phyloP scores from a whole-genome alignment of 257 asterid species.

The Eucommia ulmoides region DNA sequence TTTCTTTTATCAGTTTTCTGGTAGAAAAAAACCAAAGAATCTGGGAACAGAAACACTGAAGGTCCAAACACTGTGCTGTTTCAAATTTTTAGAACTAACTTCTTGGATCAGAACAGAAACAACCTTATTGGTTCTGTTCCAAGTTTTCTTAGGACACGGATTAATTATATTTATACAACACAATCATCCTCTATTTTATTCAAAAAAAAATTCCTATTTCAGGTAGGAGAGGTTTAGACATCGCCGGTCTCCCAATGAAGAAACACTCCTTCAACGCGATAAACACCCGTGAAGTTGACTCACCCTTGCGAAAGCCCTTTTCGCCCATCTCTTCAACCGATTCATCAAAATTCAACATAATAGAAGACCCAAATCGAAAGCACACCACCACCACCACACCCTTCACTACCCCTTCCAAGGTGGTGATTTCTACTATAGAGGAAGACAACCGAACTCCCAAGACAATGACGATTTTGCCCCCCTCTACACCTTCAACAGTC shows the following conservation, averaged over 20 bases:
- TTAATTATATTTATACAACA: no score
- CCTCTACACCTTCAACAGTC: constrained; percentile 54
- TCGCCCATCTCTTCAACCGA: neutral
- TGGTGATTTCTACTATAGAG: constrained; percentile 18
- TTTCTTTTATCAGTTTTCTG: no score
- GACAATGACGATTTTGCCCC: constrained; percentile 29
- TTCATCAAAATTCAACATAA: neutral
- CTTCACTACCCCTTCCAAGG: constrained; percentile 56
- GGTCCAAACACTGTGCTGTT: no score
- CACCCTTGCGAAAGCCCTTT: neutral
- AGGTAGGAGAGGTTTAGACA: constrained; percentile 2
- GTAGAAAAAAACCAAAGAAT: no score
- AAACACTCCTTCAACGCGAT: neutral
- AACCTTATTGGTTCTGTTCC: no score
- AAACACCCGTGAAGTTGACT: neutral
- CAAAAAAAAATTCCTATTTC: no score
- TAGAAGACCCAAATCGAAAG: constrained; percentile 38
- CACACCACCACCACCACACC: constrained; percentile 30
- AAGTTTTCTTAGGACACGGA: no score
- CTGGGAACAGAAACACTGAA: no score
- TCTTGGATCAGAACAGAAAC: no score
- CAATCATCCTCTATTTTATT: no score
- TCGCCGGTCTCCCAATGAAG: neutral
- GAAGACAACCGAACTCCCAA: constrained; percentile 69
- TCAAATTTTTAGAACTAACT: no score